Percentiles rank a stretch among this genome's conserved stretches.
Evolutionary conservation across 768 basidiomycete genomes (phyloP).

Genomic region (Paxillus rubicundulus): DNA sequence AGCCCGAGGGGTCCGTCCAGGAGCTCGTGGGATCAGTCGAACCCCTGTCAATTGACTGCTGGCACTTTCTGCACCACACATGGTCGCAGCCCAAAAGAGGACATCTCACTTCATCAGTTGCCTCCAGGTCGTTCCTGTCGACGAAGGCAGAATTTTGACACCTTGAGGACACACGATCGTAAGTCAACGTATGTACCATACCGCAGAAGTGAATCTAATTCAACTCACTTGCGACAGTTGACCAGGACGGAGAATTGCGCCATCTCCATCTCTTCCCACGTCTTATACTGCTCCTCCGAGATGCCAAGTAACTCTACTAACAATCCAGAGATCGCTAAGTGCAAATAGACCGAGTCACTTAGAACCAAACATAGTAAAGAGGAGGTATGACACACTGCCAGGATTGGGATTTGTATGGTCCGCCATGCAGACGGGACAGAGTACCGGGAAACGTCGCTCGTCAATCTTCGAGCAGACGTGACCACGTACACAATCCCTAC

Average conservation of each 20-base stretch:
- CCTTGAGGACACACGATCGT: slow-evolving; percentile 29
- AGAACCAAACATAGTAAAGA: background rate
- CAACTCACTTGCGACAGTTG: slow-evolving; percentile 49
- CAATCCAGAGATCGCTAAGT: slow-evolving; percentile 36
- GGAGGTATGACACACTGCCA: slow-evolving; percentile 23
- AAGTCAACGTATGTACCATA: background rate
- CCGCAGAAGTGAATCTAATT: background rate
- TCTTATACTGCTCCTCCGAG: slow-evolving; percentile 39
- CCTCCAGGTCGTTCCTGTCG: slow-evolving; percentile 46
- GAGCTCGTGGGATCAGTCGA: too few species aligned
- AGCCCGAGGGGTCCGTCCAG: too few species aligned
- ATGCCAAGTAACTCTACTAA: slow-evolving; percentile 45
- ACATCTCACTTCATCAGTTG: slow-evolving; percentile 43
- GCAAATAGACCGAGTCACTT: background rate
- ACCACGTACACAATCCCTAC: slow-evolving; percentile 47
- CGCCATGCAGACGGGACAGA: slow-evolving; percentile 55
- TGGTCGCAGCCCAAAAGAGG: slow-evolving; percentile 48
- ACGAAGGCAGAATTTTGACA: slow-evolving; percentile 51
- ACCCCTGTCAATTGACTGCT: slow-evolving; percentile 36
- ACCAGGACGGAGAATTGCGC: slow-evolving; percentile 39
- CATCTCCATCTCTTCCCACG: slow-evolving; percentile 48
- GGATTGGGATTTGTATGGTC: slow-evolving; percentile 29
- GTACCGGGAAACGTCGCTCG: slow-evolving; percentile 54
- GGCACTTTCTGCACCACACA: slow-evolving; percentile 61
- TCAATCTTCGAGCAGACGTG: slow-evolving; percentile 47